A percentile compares a stretch with the other conserved stretches of the same genome.
phyloP scores from a whole-genome alignment of 768 basidiomycete genomes.

The Psilocybe azurescens region DNA sequence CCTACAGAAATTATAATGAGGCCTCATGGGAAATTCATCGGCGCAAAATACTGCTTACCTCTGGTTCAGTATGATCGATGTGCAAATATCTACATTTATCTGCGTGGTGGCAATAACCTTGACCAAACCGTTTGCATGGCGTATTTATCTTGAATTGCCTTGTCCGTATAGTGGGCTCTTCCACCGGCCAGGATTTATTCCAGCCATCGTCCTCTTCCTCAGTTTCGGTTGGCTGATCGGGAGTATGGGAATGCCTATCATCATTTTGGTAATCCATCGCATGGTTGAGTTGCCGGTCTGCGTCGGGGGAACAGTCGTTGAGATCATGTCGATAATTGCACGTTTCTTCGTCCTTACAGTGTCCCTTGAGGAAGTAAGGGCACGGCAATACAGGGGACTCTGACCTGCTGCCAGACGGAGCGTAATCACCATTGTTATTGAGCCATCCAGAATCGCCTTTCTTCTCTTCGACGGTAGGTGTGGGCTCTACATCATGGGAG shows the following conservation, averaged over 20 bases:
- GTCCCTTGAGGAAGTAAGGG: constrained; percentile 10
- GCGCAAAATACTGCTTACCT: background rate
- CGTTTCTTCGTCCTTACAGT: constrained; percentile 4
- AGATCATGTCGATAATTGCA: constrained; percentile 13
- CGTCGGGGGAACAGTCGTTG: background rate
- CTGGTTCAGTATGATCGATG: constrained; percentile 16
- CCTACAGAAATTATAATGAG: background rate
- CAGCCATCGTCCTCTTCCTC: constrained; percentile 13
- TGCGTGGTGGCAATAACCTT: constrained; percentile 37
- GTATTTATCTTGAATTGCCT: constrained; percentile 22
- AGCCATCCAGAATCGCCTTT: background rate
- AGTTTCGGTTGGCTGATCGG: background rate
- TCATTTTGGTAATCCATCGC: no score
- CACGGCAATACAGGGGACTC: background rate
- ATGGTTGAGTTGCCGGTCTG: no score
- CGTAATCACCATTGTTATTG: constrained; percentile 3
- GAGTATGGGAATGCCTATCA: no score
- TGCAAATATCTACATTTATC: constrained; percentile 36
- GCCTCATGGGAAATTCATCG: background rate
- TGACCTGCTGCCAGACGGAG: constrained; percentile 4
- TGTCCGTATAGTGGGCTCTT: constrained; percentile 12
- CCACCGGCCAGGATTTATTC: constrained; percentile 18
- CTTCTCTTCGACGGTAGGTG: background rate
- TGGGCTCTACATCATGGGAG: constrained; percentile 24
- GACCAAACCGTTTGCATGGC: constrained; percentile 39